phyloP scores from a whole-genome alignment of 805 yeast species.

The Candida ficus region DNA sequence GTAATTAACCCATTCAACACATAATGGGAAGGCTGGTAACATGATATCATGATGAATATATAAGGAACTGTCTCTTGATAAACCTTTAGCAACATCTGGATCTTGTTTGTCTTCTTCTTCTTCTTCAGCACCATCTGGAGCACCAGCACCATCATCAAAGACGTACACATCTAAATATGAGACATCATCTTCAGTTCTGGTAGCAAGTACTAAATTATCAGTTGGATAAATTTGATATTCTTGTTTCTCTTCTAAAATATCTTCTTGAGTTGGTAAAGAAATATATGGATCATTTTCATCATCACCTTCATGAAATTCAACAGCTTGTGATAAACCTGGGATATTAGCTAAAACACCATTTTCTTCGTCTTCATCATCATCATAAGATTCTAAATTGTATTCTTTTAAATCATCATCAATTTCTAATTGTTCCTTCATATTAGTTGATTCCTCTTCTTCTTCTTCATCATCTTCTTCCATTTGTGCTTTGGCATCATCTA shows the following conservation, averaged over 20 bases:
- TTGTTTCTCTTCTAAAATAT: slow-evolving; percentile 67
- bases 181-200: slow-evolving; percentile 94
- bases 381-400: slow-evolving; percentile 81
- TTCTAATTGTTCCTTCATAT: slow-evolving; percentile 51
- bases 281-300: slow-evolving; percentile 41
- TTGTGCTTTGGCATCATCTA: slow-evolving; percentile 69
- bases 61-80: slow-evolving; percentile 65
- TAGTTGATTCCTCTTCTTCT: slow-evolving; percentile 13
- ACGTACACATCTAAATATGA: slow-evolving; percentile 90
- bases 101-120: slow-evolving; percentile 61
- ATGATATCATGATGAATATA: slow-evolving; percentile 95
- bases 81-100: slow-evolving; percentile 70
- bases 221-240: slow-evolving; percentile 85
- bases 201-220: slow-evolving; percentile 83
- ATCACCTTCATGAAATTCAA: slow-evolving; percentile 47
- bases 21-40: slow-evolving; percentile 95
- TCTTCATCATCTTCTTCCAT: slow-evolving; percentile 35
- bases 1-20: slow-evolving; percentile 92
- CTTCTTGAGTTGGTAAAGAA: slow-evolving; percentile 44
- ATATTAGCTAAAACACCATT: slow-evolving; percentile 65
- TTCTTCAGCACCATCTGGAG: slow-evolving; percentile 61
- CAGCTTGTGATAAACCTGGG: slow-evolving; percentile 65
- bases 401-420: slow-evolving; percentile 83
- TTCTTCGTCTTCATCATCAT: slow-evolving; percentile 55
- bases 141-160: slow-evolving; percentile 90